Evolutionary conservation across 768 basidiomycete species (phyloP).

Genomic region (Lentinula sp.): DNA sequence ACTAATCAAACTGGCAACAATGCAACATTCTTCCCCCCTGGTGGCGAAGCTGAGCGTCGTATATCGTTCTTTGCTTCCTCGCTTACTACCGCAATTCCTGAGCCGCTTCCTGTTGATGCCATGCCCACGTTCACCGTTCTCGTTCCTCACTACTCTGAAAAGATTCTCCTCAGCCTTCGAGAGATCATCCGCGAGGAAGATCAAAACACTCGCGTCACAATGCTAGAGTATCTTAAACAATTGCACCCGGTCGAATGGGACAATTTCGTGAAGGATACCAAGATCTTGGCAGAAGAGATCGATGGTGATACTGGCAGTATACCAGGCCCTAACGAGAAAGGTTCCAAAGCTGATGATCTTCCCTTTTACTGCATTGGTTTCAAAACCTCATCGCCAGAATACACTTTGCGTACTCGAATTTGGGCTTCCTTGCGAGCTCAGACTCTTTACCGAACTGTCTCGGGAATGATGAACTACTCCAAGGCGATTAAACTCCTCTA

Average conservation of each 20-base stretch:
- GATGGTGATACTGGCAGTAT: slow-evolving; percentile 49
- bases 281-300: slow-evolving; percentile 93
- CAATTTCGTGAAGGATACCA: slow-evolving; percentile 99
- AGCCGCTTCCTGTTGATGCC: slow-evolving; percentile 92
- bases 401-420: slow-evolving; percentile 96
- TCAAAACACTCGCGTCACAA: slow-evolving; percentile 91
- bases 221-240: slow-evolving; percentile 97
- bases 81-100: slow-evolving; percentile 90
- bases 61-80: slow-evolving; percentile 99
- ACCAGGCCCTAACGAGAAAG: slow-evolving; percentile 64
- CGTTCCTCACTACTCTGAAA: slow-evolving; percentile 98
- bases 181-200: slow-evolving; percentile 99
- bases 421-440: slow-evolving; percentile 99
- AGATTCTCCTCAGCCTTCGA: slow-evolving; percentile 91
- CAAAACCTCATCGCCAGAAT: slow-evolving; percentile 98
- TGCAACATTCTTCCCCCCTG: slow-evolving; percentile 86
- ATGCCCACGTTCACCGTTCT: slow-evolving; percentile 99
- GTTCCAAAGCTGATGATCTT: slow-evolving; percentile 77
- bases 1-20: slow-evolving; percentile 80
- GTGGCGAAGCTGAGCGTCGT: slow-evolving; percentile 94
- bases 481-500: slow-evolving; percentile 99
- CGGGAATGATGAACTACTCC: slow-evolving; percentile 99
- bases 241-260: slow-evolving; percentile 99
- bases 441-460: slow-evolving; percentile 96
- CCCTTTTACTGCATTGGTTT: slow-evolving; percentile 99